Base-by-base conservation (phyloP, 768 basidiomycete genomes). In the Mycena floridula region DNA sequence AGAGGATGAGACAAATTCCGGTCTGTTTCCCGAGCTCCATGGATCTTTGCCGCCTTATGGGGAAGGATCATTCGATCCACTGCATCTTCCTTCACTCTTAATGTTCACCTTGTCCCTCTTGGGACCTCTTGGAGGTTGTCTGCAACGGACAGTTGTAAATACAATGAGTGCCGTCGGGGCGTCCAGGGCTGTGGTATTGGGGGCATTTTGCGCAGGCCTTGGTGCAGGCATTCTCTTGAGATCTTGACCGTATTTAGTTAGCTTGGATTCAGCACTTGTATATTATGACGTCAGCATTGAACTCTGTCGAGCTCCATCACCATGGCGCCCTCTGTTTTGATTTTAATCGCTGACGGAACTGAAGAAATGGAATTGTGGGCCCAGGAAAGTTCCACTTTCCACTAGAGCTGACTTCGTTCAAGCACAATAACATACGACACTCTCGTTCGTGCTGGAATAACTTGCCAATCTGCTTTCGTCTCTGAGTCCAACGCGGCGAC, bases 321-420 rank as follows among this genome's bases (percentile, higher is more conserved):
- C 23, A 51, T 45, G 4, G 70, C 72, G 69, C 66, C 74, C 8
- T 77, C 79, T 27, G 89, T 84, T 5, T 66, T 89, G 18, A 71
- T 91, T 38, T 67, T 91, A 20, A 75, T 91, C 22, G 83, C 88
- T 15, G 75, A 89, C 56, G 89, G 89, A 11, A 89, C 89, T 1
- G 89, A 91, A 58, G 89, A 91, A 64, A 89, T 89, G 81, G 88
- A 89, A 62, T 90, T 89, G 88, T 86, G 55, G 53, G 80, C 56
- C n/a, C 20, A 6, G n/a, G n/a, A n/a, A 43, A 28, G 24, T 44
- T 26, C 24, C 27, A 37, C 27, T 37, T 21, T 21, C 38, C 26
- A 30, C 35, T 5, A 43, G 37, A 46, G 20, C 26, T 26, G 21
- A n/a, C n/a, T n/a, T n/a, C n/a, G n/a, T 35, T 26, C 16, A 56